Base-by-base conservation (phyloP, 768 basidiomycete species). In the Russula emetica region DNA sequence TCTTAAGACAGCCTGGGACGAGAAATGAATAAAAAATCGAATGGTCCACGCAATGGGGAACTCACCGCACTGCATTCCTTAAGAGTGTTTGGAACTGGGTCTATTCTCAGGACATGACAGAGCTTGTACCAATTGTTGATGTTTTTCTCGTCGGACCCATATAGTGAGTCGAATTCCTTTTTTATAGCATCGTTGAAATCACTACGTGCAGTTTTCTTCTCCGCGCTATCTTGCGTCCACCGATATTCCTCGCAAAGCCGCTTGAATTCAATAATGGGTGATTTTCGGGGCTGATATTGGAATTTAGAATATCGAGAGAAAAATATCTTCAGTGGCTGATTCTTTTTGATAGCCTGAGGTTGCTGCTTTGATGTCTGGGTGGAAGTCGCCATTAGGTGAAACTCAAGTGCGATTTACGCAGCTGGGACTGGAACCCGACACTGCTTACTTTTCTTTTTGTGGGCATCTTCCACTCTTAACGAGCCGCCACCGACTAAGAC, bases 231-330 rank as follows among this genome's bases (percentile, higher is more conserved):
- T 11, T 38, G 16, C 20, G 30, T n/a, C 62, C 62, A 66, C 0
- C 2, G 0, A 26, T 57, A 30, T 26, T 22, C 13, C 32, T 38
- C 13, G 51, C 56, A 63, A n/a, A 70, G 28, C 1, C 61, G 55
- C 13, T 60, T 16, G 49, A 69, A 70, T 45, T 69, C 64, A 10
- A 11, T 9, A 6, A 47, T 9, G 20, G 68, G 53, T 1, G 69
- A 38, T 2, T 56, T 57, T 2, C 13, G 22, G n/a, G 61, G 68
- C 9, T 62, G 32, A 24, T 16, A 63, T 38, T 24, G 42, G 32
- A 67, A 70, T 2, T 63, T 22, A 11, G 68, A 24, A 45, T 63
- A 70, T 38, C 45, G 24, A 3, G 66, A 69, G 57, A 70, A 69
- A 58, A 69, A 70, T 10, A 0, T 36, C 28, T 63, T 52, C 47